phyloP scores from a whole-genome alignment of 352 stramenopile genomes.

The Pythium rishiriense region DNA sequence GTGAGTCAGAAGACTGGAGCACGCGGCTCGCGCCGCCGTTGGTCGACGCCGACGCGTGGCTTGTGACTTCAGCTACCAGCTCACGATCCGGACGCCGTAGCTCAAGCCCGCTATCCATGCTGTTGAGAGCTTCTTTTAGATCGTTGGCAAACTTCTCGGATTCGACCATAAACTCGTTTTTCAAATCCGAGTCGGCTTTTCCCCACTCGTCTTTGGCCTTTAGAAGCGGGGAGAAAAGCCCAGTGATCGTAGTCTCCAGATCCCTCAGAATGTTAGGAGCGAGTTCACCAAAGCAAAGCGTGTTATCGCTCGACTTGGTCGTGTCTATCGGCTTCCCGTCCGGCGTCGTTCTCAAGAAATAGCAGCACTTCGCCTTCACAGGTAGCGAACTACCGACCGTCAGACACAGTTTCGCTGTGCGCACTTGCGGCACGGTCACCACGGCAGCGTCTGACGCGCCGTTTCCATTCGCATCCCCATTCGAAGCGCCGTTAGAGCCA shows the following conservation, averaged over 20 bases:
- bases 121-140: constrained; percentile 95
- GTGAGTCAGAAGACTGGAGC: constrained; percentile 84
- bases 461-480: constrained; percentile 11
- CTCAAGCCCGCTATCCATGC: constrained; percentile 94
- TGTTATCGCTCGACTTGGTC: constrained; percentile 75
- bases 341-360: constrained; percentile 70
- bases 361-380: constrained; percentile 82
- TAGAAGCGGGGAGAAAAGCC: constrained; percentile 91
- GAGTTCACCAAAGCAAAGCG: constrained; percentile 84
- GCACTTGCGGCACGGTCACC: constrained; percentile 28
- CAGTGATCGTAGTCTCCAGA: constrained; percentile 77
- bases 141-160: constrained; percentile 94
- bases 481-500: constrained; percentile 4
- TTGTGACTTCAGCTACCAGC: constrained; percentile 58
- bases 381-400: constrained; percentile 68
- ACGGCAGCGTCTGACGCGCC: constrained; percentile 1
- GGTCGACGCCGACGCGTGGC: constrained; percentile 32
- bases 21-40: constrained; percentile 42
- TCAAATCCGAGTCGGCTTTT: constrained; percentile 92
- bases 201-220: constrained; percentile 95
- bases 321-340: constrained; percentile 76
- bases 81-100: constrained; percentile 87
- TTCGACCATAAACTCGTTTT: constrained; percentile 92
- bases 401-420: constrained; percentile 59
- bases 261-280: constrained; percentile 81